Evolutionary conservation across 1,284 basidiomycete genomes (phyloP).

Genomic region (Puccinia coronata): DNA sequence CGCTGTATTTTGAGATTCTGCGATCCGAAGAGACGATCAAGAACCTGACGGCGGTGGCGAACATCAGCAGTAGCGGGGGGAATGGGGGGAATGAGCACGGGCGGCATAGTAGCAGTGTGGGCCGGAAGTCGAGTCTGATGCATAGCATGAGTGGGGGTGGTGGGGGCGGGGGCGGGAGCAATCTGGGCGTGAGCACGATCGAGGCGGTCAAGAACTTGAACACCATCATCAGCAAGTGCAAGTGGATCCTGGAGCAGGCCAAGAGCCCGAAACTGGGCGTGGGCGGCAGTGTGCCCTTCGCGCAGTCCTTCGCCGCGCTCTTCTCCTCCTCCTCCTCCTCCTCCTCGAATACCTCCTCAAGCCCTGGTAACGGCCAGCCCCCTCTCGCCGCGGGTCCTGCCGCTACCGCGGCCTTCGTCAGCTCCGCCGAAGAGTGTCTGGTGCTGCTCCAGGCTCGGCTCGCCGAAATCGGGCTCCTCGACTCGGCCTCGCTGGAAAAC

Average conservation of each 20-base stretch:
- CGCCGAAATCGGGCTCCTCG: slow-evolving; percentile 54
- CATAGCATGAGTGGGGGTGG: not conserved
- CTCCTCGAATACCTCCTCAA: not conserved
- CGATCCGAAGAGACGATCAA: slow-evolving; percentile 53
- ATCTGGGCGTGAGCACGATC: slow-evolving; percentile 52
- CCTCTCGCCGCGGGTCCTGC: too few relatives aligned
- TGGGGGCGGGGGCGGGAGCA: slow-evolving; percentile 19
- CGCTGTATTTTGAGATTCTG: slow-evolving; percentile 55
- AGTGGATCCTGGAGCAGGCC: slow-evolving; percentile 50
- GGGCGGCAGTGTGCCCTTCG: slow-evolving; percentile 1
- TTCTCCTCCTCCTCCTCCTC: not conserved
- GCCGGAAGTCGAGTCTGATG: not conserved
- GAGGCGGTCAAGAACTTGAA: slow-evolving; percentile 55
- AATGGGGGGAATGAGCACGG: not conserved
- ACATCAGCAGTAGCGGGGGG: slow-evolving; percentile 47
- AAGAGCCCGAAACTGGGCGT: slow-evolving; percentile 3
- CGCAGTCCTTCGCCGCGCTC: slow-evolving; percentile 13
- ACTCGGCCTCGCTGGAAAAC: slow-evolving; percentile 54
- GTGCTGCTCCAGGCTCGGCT: slow-evolving; percentile 52
- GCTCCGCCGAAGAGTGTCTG: slow-evolving; percentile 54
- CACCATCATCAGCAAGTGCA: slow-evolving; percentile 52
- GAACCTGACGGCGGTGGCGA: slow-evolving; percentile 53
- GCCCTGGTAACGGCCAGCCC: not conserved
- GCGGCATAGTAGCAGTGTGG: slow-evolving; percentile 1
- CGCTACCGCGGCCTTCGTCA: not conserved